Base-by-base conservation (phyloP, 768 basidiomycete species). In the Leucocoprinus sp. region DNA sequence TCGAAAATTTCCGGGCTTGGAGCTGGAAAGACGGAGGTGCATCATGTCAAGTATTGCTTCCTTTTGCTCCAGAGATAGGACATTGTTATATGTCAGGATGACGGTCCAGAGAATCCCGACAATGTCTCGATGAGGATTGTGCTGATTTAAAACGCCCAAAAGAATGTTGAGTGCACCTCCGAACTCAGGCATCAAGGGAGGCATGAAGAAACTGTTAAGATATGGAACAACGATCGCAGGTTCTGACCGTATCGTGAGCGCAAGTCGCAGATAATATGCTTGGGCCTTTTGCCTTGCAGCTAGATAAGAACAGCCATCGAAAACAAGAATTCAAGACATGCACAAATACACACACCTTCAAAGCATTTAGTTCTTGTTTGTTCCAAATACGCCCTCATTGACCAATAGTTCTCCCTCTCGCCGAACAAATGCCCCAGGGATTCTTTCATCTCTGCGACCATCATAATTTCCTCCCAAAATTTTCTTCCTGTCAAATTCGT, bases 361-460 rank as follows among this genome's bases (percentile, higher is more conserved):
- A 26, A n/a, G 21, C 11, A 34, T 1, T 28, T 15, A 15, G 17
- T 6, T n/a, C 36, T 37, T 28, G 38, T 29, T 12, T 36, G 34
- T 12, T 45, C 50, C 28, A 56, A 17, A 28, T 37, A 41, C n/a
- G 54, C 52, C 35, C 40, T 70, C 74, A 84, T 74, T 37, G 75
- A 55, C 82, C 82, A 84, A 58, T 75, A 84, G 38, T 68, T 66
- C 55, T 84, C 80, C n/a, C 69, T 64, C 23, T 63, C 59, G 12
- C 54, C 57, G 33, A 74, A 54, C 7, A 48, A 12, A 46, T 64
- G 57, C 28, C 60, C 63, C n/a, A 62, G 47, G 27, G 50, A 45
- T 28, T 57, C 52, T 57, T 80, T 81, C 54, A 74, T 70, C 27
- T 55, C 58, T 7, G 65, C 67, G 8, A 82, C 52, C 42, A 66